Conservation (phyloP, 306 rosid genomes). For the Castanopsis chinensis region DNA sequence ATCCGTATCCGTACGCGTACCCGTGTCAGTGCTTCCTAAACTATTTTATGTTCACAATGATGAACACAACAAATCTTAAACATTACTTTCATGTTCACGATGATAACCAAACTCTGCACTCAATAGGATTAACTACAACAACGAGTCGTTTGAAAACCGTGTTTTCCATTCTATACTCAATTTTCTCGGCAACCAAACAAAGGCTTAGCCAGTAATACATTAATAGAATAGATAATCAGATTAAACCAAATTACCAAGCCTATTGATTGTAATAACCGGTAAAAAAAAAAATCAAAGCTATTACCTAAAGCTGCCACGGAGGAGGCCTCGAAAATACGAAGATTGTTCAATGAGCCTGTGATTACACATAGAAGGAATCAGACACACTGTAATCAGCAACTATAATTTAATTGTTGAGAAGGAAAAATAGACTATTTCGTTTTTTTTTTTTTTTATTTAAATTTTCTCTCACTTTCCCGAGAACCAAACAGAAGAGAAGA, state of each 20-base stretch:
- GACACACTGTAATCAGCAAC: background rate
- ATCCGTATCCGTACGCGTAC: too few species aligned
- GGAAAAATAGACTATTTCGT: background rate
- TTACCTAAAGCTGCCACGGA: slow-evolving; percentile 71
- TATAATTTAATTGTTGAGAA: background rate
- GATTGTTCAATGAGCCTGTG: slow-evolving; percentile 60
- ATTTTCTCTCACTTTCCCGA: slow-evolving; percentile 3
- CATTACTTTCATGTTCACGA: too few species aligned
- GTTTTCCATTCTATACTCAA: background rate
- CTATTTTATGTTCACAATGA: background rate
- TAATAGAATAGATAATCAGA: background rate
- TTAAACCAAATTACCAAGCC: too few species aligned
- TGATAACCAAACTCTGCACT: background rate
- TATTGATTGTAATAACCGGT: background rate
- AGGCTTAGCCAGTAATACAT: background rate
- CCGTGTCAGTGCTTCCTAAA: too few species aligned
- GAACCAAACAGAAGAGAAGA: slow-evolving; percentile 2
- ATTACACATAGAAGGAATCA: background rate
- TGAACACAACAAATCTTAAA: too few species aligned
- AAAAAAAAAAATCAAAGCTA: background rate
- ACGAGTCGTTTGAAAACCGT: background rate
- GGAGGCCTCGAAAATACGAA: slow-evolving; percentile 64
- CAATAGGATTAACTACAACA: background rate
- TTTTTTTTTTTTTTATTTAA: too few species aligned
- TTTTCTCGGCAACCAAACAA: slow-evolving; percentile 9